Evolutionary conservation across 768 basidiomycete species (phyloP), one percentile per base, ranked within the genome.

Genomic region (Lactarius indigo): DNA sequence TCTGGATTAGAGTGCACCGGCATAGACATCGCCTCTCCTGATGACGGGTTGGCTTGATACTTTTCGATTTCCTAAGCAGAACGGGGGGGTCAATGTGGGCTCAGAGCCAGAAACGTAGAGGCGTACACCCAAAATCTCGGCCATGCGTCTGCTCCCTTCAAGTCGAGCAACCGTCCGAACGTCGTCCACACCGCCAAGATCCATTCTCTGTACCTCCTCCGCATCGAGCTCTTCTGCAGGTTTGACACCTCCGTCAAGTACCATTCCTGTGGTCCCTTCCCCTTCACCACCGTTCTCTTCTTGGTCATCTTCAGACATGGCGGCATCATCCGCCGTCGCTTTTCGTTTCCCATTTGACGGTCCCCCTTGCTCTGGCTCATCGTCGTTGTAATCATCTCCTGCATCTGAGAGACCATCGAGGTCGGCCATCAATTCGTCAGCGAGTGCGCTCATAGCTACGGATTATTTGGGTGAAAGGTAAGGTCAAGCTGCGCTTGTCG

Each of bases 181-280:
- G 76, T 98, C 94, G 72, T 91, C 90, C 59, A 98, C 84, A 31
- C 77, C 81, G 13, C 87, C 87, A 41, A 99, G 79, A 72, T 98
- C 94, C 94, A 98, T 98, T 72, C 88, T 86, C 73, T 94, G 90
- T 35, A 98, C 97, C 66, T 96, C 94, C 70, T 96, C 96, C 33
- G 82, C 88, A 75, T 98, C 95, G 54, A 98, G 81, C 78, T 99
- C 96, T 44, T 98, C 95, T n/a, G 96, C 94, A 17, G 96, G 96
- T 70, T 85, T 87, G 15, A 96, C 81, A 12, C 96, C 96, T 0
- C 95, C 96, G 63, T 91, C 91, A 0, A 91, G 81, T 5, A 93
- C 88, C 17, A 96, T 81, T 6, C 82, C 83, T 0, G 82, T 83
- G 7, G 83, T 76, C 6, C 69, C 76, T 41, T 76, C 75, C 57